Evolutionary conservation across 768 basidiomycete genomes (phyloP), one percentile per base, ranked within the genome.

Genomic region (Pisolithus sp.): DNA sequence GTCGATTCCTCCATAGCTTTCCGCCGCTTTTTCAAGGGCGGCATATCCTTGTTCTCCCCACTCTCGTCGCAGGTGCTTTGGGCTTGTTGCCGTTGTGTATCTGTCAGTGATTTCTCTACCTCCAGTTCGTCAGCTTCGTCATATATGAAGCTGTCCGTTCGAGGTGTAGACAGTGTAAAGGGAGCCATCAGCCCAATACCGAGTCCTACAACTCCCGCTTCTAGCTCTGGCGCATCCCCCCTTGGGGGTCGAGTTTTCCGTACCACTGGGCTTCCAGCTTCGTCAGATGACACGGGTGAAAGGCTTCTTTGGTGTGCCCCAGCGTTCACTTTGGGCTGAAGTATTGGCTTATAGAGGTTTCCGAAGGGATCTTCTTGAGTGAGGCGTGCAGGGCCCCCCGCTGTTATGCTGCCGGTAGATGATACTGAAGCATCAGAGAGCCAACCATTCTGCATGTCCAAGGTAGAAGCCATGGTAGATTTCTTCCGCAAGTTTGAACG

Each of bases 21-120:
- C 56, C 75, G 75, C 55, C 80, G 75, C 63, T 73, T 82, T 71
- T 80, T 83, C 43, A 69, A 59, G 8, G 78, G 79, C 2, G 76
- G 75, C 13, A 69, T 57, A 53, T 72, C 62, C 10, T 31, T 12
- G 34, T 34, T 4, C 9, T 18, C n/a, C 5, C 34, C 34, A 20
- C 21, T 20, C 21, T n/a, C 31, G 17, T 7, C 9, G 17, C 20
- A 13, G 28, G 31, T 18, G 31, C 28, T 17, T 7, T 18, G 15
- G 17, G 20, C 20, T 8, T n/a, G 31, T 21, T 31, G 46, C 13
- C 13, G 23, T 15, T 21, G n/a, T 9, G 30, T 58, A 34, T 53
- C 58, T 28, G 44, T 46, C 18, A 69, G 57, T 8, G 61, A 64
- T 52, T 52, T 57, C 56, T 71, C 64, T 37, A 71, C 69, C 56